These are phyloP conservation scores for Pseudonectria buxi DNA, from an alignment of 2,329 filamentous ascomycete species.

Conservation along the genomic window DNA sequence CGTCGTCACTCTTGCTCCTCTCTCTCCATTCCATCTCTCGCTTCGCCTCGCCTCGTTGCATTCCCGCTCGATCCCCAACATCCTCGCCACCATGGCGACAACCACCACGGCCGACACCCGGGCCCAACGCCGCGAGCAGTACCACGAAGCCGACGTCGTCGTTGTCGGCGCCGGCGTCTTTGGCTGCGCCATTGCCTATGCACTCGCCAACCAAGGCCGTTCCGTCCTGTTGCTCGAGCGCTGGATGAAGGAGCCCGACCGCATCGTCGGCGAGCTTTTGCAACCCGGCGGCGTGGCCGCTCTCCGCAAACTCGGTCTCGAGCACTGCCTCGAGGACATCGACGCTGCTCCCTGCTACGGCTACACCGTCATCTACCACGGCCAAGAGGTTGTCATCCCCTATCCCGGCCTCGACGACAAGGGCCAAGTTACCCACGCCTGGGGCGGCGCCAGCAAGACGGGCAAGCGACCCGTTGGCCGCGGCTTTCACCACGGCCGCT, in stretches of 20 bases:
- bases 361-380: constrained; percentile 82
- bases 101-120: constrained; percentile 33
- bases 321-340: constrained; percentile 78
- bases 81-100: constrained; percentile 25
- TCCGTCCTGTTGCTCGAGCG: constrained; percentile 86
- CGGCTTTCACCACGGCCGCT: constrained; percentile 89
- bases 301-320: constrained; percentile 71
- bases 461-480: constrained; percentile 56
- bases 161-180: constrained; percentile 88
- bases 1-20: too few relatives aligned
- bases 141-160: constrained; percentile 73
- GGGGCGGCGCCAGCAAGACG: constrained; percentile 28
- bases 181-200: constrained; percentile 77
- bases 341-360: constrained; percentile 78
- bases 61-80: constrained; percentile 4
- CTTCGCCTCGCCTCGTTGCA: constrained; percentile 1
- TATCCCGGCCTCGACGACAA: constrained; percentile 62
- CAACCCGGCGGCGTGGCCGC: constrained; percentile 87
- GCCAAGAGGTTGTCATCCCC: constrained; percentile 64
- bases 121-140: constrained; percentile 42
- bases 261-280: constrained; percentile 91
- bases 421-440: constrained; percentile 33
- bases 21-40: too few relatives aligned
- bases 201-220: constrained; percentile 81
- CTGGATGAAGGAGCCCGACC: constrained; percentile 85